Conservation (phyloP, 1,284 basidiomycete species). For the Athelia sp. region DNA sequence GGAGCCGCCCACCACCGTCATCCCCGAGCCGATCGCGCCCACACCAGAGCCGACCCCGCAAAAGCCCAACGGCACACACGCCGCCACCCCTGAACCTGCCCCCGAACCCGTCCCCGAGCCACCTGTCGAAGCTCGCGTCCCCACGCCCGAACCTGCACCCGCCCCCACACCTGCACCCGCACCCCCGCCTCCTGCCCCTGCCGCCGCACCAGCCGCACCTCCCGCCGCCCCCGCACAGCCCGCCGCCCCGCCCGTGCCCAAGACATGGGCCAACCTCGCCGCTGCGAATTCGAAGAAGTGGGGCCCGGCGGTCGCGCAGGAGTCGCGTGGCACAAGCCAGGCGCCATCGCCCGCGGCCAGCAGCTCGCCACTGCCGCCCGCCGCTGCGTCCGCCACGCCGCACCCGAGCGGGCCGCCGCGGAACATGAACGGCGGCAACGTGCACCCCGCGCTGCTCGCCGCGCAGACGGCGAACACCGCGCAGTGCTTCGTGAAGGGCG, state of each 20-base stretch:
- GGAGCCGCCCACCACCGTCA: constrained; percentile 29
- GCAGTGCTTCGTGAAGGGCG: constrained; percentile 87
- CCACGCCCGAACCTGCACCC: constrained; percentile 22
- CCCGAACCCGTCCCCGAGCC: constrained; percentile 18
- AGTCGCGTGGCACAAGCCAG: constrained; percentile 68
- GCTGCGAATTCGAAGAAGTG: constrained; percentile 76
- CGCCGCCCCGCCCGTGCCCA: constrained; percentile 48
- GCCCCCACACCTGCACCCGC: constrained; percentile 30
- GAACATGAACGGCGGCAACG: constrained; percentile 21
- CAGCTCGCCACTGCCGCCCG: constrained; percentile 43
- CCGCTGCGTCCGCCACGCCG: constrained; percentile 37
- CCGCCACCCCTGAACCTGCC: constrained; percentile 17
- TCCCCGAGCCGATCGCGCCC: constrained; percentile 25
- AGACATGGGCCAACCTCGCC: constrained; percentile 90
- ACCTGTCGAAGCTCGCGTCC: background rate
- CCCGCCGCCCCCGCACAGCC: constrained; percentile 27
- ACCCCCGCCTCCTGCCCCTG: constrained; percentile 23
- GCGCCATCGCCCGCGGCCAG: constrained; percentile 39
- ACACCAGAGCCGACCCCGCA: constrained; percentile 21
- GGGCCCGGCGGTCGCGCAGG: constrained; percentile 71
- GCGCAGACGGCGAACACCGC: constrained; percentile 61
- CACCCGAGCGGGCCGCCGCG: constrained; percentile 13
- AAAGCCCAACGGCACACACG: constrained; percentile 20
- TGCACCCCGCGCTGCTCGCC: constrained; percentile 47
- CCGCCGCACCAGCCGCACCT: constrained; percentile 29